Base-by-base conservation (phyloP, 352 stramenopile species). In the Pythium guiyangense region DNA sequence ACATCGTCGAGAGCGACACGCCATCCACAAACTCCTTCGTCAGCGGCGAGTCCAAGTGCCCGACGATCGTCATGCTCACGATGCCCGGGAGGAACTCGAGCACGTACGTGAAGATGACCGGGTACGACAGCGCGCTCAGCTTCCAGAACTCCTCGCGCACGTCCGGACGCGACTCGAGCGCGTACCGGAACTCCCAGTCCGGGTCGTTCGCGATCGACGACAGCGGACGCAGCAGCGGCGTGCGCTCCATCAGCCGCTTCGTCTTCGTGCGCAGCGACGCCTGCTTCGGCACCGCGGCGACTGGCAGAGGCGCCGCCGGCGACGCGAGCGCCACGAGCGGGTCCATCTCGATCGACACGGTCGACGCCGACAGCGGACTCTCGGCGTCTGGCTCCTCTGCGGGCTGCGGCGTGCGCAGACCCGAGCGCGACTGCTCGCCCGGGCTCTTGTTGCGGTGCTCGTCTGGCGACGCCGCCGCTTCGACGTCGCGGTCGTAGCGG, bases 21-120 rank as follows among this genome's bases (percentile, higher is more conserved):
- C 67, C 83, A 59, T 84, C 80, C 8, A 93, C 62, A 59, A 87
- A 93, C 40, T 88, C 69, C 62, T 90, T 88, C 27, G 74, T 86
- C 39, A 77, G 49, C 0, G 74, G 72, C 37, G 83, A 90, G 52
- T 90, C 71, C 63, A 93, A 62, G 46, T 86, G 80, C 5, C 83
- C 83, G 34, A 89, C 80, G 6, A 93, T 57, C 43, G 68, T 78
- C 53, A 88, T 77, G 59, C 79, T 86, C 17, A 86, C 71, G 17
- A 90, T 59, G 6, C 71, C 73, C 0, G 83, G 83, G 6, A 90
- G 70, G 54, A 86, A 88, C 57, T 93, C 83, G 45, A 92, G 66
- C 46, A 88, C 68, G 42, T 86, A 88, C 22, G 78, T 88, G 57
- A 89, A 71, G 51, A 84, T 79, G n/a, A 90, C 69, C 1, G 78